These are phyloP conservation scores for Peronospora destructor DNA, from an alignment of 352 stramenopile species.

Conservation along the genomic window DNA sequence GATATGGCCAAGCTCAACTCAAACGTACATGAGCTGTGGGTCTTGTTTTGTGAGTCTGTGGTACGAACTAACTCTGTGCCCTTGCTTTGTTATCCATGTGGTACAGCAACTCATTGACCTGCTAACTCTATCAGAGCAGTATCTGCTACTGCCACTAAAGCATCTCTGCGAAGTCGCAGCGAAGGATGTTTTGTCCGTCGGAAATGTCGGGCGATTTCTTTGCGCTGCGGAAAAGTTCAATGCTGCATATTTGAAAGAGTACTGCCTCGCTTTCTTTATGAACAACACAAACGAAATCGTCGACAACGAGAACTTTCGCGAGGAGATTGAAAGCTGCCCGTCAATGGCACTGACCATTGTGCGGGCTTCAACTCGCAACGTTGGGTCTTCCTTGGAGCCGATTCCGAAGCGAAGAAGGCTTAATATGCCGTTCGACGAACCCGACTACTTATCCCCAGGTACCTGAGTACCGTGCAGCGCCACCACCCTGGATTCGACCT, in stretches of 20 bases:
- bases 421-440: slow-evolving; percentile 78
- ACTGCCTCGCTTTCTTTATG: slow-evolving; percentile 73
- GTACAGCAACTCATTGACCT: slow-evolving; percentile 80
- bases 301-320: slow-evolving; percentile 74
- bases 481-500: slow-evolving; percentile 14
- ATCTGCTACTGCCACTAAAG: slow-evolving; percentile 67
- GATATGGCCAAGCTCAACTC: slow-evolving; percentile 72
- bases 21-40: slow-evolving; percentile 34
- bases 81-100: slow-evolving; percentile 1
- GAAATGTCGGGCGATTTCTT: slow-evolving; percentile 71
- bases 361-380: slow-evolving; percentile 42
- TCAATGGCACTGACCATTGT: slow-evolving; percentile 73
- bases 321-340: slow-evolving; percentile 74
- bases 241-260: slow-evolving; percentile 76
- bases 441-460: slow-evolving; percentile 42
- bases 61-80: not conserved
- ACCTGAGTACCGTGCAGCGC: slow-evolving; percentile 6
- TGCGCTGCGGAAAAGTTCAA: slow-evolving; percentile 81
- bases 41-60: not conserved
- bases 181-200: slow-evolving; percentile 59
- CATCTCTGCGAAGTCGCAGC: slow-evolving; percentile 73
- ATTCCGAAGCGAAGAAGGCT: slow-evolving; percentile 63
- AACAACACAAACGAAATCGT: slow-evolving; percentile 72
- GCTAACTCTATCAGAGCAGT: slow-evolving; percentile 75
- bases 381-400: slow-evolving; percentile 31